A percentile compares a stretch with the other conserved stretches of the same genome.
Conservation (phyloP, 306 rosid genomes). For the Argentina anserina region DNA sequence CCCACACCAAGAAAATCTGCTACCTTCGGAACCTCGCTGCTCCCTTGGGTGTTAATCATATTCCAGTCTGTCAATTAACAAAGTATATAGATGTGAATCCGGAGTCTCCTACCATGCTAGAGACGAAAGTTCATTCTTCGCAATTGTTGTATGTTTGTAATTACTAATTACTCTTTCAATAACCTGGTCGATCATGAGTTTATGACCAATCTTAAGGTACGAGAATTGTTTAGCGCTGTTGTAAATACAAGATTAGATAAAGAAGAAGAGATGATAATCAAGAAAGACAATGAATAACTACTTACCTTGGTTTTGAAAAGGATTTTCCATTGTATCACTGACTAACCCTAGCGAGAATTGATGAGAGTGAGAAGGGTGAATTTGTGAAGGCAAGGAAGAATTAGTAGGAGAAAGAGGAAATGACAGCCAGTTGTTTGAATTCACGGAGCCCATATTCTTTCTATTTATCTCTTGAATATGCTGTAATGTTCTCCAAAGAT, state of each 20-base stretch:
- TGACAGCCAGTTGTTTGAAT: slow-evolving; percentile 95
- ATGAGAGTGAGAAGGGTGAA: slow-evolving; percentile 67
- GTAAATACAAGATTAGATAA: not conserved
- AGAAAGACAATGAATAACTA: not conserved
- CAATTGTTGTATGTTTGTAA: not conserved
- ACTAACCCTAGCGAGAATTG: slow-evolving; percentile 84
- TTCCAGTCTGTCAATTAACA: slow-evolving; percentile 64
- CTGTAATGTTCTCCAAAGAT: slow-evolving; percentile 8
- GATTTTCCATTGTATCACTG: slow-evolving; percentile 67
- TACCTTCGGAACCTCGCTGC: slow-evolving; percentile 71
- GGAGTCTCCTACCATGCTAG: not conserved
- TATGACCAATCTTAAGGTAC: not conserved
- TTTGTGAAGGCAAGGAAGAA: slow-evolving; percentile 67
- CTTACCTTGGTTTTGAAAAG: slow-evolving; percentile 78
- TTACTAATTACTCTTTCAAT: not conserved
- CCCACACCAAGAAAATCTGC: slow-evolving; percentile 97
- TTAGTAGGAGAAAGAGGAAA: slow-evolving; percentile 87
- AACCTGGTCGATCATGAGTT: not conserved
- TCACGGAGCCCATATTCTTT: slow-evolving; percentile 50
- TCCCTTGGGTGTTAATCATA: slow-evolving; percentile 50
- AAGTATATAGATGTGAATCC: too few relatives aligned
- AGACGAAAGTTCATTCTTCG: not conserved
- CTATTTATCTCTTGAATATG: not conserved
- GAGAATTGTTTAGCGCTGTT: not conserved
- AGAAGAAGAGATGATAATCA: not conserved